Evolutionary conservation across 768 basidiomycete species (phyloP).

Genomic region (Lanmaoa pseudosensibilis): DNA sequence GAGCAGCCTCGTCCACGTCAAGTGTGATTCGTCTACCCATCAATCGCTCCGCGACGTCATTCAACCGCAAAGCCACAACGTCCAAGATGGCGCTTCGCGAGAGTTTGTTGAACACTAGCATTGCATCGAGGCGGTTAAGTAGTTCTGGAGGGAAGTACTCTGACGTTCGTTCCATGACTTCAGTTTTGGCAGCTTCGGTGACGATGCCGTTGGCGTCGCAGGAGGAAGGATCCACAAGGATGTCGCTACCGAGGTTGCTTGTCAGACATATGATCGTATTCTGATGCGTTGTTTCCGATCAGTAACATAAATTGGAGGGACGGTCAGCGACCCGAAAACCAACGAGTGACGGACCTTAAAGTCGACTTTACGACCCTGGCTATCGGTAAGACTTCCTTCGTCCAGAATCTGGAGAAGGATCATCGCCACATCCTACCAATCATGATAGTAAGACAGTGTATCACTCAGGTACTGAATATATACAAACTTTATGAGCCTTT

Average conservation of each 20-base stretch:
- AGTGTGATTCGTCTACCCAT: constrained; percentile 64
- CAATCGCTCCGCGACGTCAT: constrained; percentile 70
- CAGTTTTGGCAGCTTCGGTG: constrained; percentile 55
- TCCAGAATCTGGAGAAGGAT: constrained; percentile 90
- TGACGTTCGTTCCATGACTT: constrained; percentile 73
- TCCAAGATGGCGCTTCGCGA: constrained; percentile 69
- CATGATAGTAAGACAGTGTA: not conserved
- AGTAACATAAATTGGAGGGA: not conserved
- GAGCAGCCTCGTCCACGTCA: constrained; percentile 63
- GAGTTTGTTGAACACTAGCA: constrained; percentile 90
- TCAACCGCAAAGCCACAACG: constrained; percentile 74
- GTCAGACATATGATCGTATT: constrained; percentile 93
- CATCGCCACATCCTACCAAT: constrained; percentile 74
- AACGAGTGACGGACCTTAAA: constrained; percentile 59
- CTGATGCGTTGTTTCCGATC: constrained; percentile 30
- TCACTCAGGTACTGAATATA: not conserved
- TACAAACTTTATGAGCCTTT: constrained; percentile 75
- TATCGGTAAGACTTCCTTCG: constrained; percentile 87
- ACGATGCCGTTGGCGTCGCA: constrained; percentile 64
- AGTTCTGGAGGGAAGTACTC: constrained; percentile 90
- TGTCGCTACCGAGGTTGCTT: constrained; percentile 81
- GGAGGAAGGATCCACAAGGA: constrained; percentile 67
- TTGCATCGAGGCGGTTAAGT: constrained; percentile 84
- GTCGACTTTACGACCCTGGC: constrained; percentile 88
- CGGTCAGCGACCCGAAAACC: not conserved